Evolutionary conservation across 805 yeast genomes (phyloP), one percentile per base, ranked within the genome.

Genomic region (Cyberlindnera sargentensis): DNA sequence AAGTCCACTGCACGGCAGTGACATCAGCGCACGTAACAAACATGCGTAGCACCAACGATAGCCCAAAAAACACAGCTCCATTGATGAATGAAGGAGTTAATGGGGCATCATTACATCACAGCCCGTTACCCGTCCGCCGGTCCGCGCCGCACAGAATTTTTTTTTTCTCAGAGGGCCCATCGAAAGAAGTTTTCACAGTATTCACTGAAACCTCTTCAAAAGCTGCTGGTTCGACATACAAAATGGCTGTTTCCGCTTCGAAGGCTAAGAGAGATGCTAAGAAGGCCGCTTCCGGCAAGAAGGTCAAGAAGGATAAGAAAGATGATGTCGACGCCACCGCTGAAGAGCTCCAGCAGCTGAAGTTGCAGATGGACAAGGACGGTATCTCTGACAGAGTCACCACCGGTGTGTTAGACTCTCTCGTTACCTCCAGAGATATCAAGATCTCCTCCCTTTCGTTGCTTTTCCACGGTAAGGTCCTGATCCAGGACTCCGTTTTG

Each of bases 211-310:
- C 9, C 39, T 15, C 15, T 36, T 11, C 31, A 27, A 5, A 36
- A 27, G 25, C 32, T 10, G 28, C 23, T 15, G 24, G 25, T 11
- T 24, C 9, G 20, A 37, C 8, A 27, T 31, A 36, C 11, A 32
- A 31, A 6, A 55, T 56, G 60, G 62, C 56, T 38, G 55, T 58
- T 49, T 91, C 98, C 45, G 81, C 96, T 53, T 89, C 97, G 23
- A 91, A 91, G 68, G 98, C 98, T 51, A 93, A 91, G 73, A 87
- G 99, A 82, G 97, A 91, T 53, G 96, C 95, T 53, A 91, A 90
- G 72, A 88, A 89, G 68, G 87, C 84, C 56, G 95, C 87, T 47
- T 86, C 85, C 56, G 90, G 89, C 61, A 72, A 79, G 59, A 68
- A 75, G 49, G 71, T 78, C 70, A 83, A 78, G 70, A 77, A 82